Evolutionary conservation across 2,329 filamentous ascomycete genomes (phyloP).

Genomic region (Aureobasidium namibiae): DNA sequence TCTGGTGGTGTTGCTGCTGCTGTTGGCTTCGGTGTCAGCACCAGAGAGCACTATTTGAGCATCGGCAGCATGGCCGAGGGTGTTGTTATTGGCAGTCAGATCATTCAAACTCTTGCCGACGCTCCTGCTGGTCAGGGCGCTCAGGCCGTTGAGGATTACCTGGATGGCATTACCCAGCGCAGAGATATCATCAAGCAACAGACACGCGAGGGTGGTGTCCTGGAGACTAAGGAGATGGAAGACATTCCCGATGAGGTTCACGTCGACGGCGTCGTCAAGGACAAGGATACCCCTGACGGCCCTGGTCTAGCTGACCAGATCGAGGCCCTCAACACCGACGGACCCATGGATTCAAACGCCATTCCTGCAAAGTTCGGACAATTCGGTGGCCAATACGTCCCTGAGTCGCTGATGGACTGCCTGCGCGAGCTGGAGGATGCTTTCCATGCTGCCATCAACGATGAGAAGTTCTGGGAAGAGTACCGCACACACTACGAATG

Average conservation of each 20-base stretch:
- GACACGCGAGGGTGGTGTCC: slow-evolving; percentile 60
- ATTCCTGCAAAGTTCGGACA: slow-evolving; percentile 86
- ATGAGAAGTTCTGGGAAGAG: slow-evolving; percentile 93
- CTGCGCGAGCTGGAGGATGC: slow-evolving; percentile 81
- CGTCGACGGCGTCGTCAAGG: slow-evolving; percentile 60
- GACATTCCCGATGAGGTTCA: slow-evolving; percentile 56
- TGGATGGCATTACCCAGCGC: slow-evolving; percentile 56
- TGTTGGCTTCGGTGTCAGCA: slow-evolving; percentile 94
- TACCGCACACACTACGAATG: slow-evolving; percentile 93
- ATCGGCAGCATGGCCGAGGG: slow-evolving; percentile 81
- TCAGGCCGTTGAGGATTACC: slow-evolving; percentile 78
- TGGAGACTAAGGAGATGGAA: slow-evolving; percentile 58
- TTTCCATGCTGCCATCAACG: slow-evolving; percentile 79
- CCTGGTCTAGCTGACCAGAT: slow-evolving; percentile 74
- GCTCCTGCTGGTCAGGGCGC: slow-evolving; percentile 58
- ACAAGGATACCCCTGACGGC: slow-evolving; percentile 46
- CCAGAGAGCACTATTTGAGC: slow-evolving; percentile 82
- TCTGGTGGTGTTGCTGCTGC: slow-evolving; percentile 85
- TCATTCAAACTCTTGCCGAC: slow-evolving; percentile 70
- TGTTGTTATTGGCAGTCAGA: slow-evolving; percentile 93
- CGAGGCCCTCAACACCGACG: slow-evolving; percentile 65
- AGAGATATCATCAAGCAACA: slow-evolving; percentile 35
- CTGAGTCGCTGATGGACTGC: slow-evolving; percentile 96
- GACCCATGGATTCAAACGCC: slow-evolving; percentile 37
- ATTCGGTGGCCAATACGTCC: slow-evolving; percentile 95